These are phyloP conservation scores for Gonapodya prolifera DNA, from an alignment of 192 early-diverging fungal species.

Conservation along the genomic window DNA sequence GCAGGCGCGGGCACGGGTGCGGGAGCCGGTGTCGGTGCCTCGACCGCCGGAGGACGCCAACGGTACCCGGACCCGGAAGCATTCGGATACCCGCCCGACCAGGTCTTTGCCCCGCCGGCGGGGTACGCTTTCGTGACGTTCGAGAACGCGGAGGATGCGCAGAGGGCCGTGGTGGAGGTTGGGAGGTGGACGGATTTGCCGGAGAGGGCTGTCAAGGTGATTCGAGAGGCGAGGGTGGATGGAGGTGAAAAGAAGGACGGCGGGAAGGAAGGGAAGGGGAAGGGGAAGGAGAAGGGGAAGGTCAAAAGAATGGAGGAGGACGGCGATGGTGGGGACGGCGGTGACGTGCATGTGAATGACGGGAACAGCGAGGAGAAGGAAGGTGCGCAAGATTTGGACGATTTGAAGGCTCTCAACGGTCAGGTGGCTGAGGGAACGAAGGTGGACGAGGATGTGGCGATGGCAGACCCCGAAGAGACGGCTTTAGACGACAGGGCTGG, in stretches of 20 bases:
- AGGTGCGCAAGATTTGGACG: too few species aligned
- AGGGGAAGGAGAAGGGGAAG: not conserved
- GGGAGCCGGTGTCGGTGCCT: not conserved
- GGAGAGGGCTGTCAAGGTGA: not conserved
- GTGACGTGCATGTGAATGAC: not conserved
- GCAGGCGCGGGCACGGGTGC: too few species aligned
- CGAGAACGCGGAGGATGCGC: not conserved
- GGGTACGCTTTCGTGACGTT: not conserved
- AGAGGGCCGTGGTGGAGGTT: not conserved
- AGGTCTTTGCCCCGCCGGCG: not conserved
- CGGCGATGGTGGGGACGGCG: not conserved
- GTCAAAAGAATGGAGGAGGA: not conserved
- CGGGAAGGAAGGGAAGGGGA: not conserved
- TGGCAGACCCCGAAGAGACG: too few species aligned
- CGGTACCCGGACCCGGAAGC: not conserved
- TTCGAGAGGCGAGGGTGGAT: too few species aligned
- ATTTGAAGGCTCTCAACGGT: too few species aligned
- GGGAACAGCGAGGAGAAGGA: too few species aligned
- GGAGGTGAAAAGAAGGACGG: not conserved
- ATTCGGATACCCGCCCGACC: not conserved
- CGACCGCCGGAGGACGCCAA: not conserved
- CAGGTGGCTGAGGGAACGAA: too few species aligned
- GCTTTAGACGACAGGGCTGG: too few species aligned
- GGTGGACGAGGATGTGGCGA: too few species aligned
- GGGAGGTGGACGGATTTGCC: not conserved